Evolutionary conservation across 768 basidiomycete species (phyloP).

Genomic region (Coprinopsis sp.): DNA sequence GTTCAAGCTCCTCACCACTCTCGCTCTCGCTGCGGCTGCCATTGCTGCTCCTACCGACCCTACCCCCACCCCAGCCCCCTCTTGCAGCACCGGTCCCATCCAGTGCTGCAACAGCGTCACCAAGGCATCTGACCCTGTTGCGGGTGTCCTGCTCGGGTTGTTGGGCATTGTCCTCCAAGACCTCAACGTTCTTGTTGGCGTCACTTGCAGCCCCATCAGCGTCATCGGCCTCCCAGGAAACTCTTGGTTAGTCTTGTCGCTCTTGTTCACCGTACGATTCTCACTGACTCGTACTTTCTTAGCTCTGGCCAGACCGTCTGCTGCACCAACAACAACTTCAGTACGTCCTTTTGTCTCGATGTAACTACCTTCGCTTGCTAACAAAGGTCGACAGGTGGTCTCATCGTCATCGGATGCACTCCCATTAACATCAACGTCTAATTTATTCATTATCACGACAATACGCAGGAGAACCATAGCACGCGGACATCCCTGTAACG

Average conservation of each 20-base stretch:
- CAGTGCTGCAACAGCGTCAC: conserved; percentile 10
- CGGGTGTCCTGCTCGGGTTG: conserved; percentile 11
- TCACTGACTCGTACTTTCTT: not conserved
- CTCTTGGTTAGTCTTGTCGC: conserved; percentile 18
- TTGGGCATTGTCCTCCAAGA: conserved; percentile 17
- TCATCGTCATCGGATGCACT: conserved; percentile 13
- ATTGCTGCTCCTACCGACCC: not conserved
- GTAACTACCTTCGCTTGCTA: not conserved
- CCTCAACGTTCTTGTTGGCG: conserved; percentile 21
- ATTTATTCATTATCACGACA: too few species aligned
- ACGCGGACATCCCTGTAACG: too few species aligned
- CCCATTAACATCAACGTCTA: conserved; percentile 13
- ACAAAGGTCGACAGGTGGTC: conserved; percentile 8
- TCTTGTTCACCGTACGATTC: not conserved
- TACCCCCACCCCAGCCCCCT: not conserved
- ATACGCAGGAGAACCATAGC: too few species aligned
- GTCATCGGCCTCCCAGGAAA: conserved; percentile 19
- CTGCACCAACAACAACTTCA: conserved; percentile 7
- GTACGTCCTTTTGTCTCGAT: not conserved
- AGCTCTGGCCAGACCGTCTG: conserved; percentile 7
- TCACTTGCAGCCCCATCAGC: conserved; percentile 24
- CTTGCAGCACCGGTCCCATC: conserved; percentile 2
- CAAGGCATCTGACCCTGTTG: conserved; percentile 1
- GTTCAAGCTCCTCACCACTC: conserved; percentile 2
- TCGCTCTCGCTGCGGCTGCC: not conserved